Base-by-base conservation (phyloP, 305 asterid species). In the Petunia hybrid region DNA sequence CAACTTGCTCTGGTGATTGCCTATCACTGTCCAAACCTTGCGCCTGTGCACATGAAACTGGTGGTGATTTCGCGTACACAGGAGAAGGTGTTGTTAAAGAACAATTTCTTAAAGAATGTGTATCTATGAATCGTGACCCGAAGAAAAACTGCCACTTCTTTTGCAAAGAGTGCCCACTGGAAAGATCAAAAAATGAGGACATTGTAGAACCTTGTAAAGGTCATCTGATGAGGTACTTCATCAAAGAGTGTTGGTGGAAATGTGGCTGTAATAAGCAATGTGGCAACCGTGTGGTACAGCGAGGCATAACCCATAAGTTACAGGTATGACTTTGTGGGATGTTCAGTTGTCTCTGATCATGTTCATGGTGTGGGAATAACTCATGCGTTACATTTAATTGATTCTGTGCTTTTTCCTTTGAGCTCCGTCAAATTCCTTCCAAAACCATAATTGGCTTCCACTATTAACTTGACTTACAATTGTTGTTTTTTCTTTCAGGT, bases 181-280 rank as follows among this genome's bases (percentile, higher is more conserved):
- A 94, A 84, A 91, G 96, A 88, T 89, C 94, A 70, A 94, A 91
- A 82, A 57, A 85, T 39, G 92, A 86, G 80, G 95, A 81, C 81
- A 51, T 82, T 45, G 75, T 85, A 74, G 97, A 92, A 83, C 90
- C 94, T 51, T 95, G 99, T 90, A 91, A 90, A 88, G 99, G 99
- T 76, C 99, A 94, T 92, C 80, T 94, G 55, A 89, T 87, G 79
- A 88, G 97, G 84, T 91, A 76, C 80, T 95, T 95, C 84, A 89
- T 95, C 75, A 94, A 92, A 87, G 98, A 95, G 85, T 95, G 99
- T 82, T 95, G 99, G 99, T 87, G 83, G 87, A 95, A 94, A 83
- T 95, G 99, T 86, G 99, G 98, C 48, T 95, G 99, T 85, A 74
- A 84, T 84, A 88, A 86, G 75, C 90, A 83, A 55, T 95, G 99